Evolutionary conservation across 495 filamentous ascomycete species (phyloP).

Genomic region (Daldinia caldariorum): DNA sequence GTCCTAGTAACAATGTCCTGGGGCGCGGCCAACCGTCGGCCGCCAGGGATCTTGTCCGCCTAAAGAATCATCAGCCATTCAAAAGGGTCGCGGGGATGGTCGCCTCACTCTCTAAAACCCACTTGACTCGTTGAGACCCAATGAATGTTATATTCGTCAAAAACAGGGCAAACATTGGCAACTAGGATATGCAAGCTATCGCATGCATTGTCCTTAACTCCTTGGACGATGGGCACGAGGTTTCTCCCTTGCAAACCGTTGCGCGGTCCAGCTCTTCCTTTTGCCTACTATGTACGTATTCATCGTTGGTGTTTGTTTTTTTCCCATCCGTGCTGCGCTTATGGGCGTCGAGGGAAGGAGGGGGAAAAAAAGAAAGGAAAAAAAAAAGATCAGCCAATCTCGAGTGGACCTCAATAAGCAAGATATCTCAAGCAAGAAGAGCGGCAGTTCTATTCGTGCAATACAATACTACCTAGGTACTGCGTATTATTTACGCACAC

Average conservation of each 20-base stretch:
- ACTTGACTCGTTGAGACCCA: slow-evolving; percentile 47
- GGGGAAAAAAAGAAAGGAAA: too few relatives aligned
- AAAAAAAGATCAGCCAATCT: slow-evolving; percentile 32
- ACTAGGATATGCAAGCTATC: slow-evolving; percentile 46
- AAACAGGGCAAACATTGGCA: slow-evolving; percentile 46
- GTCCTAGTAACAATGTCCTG: slow-evolving; percentile 30
- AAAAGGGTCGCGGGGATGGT: slow-evolving; percentile 36
- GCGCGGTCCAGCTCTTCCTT: slow-evolving; percentile 38
- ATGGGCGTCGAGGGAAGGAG: slow-evolving; percentile 12
- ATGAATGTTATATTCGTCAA: slow-evolving; percentile 42
- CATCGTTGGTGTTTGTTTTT: slow-evolving; percentile 24
- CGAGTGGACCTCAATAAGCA: slow-evolving; percentile 35
- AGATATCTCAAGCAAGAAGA: slow-evolving; percentile 20
- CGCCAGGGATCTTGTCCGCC: slow-evolving; percentile 38
- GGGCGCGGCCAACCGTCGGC: slow-evolving; percentile 32
- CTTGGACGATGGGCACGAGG: slow-evolving; percentile 47
- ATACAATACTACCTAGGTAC: neutral
- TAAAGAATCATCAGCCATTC: slow-evolving; percentile 46
- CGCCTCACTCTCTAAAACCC: slow-evolving; percentile 50
- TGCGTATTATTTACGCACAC: neutral
- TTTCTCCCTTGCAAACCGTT: slow-evolving; percentile 49
- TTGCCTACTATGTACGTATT: too few relatives aligned
- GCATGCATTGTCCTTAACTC: slow-evolving; percentile 45
- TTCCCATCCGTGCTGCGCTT: slow-evolving; percentile 17
- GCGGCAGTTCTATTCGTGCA: neutral